A percentile compares a stretch with the other conserved stretches of the same genome.
These are phyloP conservation scores for Stipa capillata DNA, from an alignment of 176 grass and related monocot genomes.

Conservation along the genomic window DNA sequence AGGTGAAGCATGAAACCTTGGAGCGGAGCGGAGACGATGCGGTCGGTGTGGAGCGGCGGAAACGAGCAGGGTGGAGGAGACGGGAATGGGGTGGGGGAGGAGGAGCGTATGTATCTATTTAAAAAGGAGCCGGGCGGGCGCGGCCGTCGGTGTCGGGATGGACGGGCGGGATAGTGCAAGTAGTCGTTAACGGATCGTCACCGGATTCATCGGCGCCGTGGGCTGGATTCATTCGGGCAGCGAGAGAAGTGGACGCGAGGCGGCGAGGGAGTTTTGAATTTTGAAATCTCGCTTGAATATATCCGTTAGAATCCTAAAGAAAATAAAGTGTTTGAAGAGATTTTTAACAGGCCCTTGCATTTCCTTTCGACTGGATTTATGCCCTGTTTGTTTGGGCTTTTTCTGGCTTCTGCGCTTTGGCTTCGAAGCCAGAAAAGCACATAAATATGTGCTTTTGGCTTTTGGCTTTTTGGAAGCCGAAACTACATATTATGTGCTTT, in stretches of 20 bases:
- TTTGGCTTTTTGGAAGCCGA: too few species aligned
- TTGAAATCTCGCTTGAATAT: not conserved
- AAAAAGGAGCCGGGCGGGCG: slow-evolving; percentile 4
- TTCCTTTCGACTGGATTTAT: too few species aligned
- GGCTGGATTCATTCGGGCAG: not conserved
- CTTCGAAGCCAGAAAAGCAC: too few species aligned
- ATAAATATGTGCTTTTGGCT: too few species aligned
- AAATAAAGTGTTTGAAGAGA: not conserved
- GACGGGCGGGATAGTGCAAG: slow-evolving; percentile 17
- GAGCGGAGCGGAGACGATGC: not conserved
- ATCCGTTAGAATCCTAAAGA: not conserved
- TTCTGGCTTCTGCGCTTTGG: too few species aligned
- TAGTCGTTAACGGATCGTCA: not conserved
- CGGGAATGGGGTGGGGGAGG: not conserved
- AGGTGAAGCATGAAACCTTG: not conserved
- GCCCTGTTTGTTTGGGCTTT: too few species aligned
- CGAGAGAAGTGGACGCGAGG: not conserved
- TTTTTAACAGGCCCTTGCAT: not conserved
- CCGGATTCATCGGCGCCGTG: not conserved
- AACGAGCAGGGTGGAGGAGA: not conserved
- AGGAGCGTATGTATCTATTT: slow-evolving; percentile 24
- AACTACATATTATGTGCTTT: too few species aligned
- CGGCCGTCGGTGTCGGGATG: slow-evolving; percentile 19
- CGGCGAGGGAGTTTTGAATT: slow-evolving; percentile 27
- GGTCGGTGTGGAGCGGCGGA: not conserved